A percentile compares a stretch with the other conserved stretches of the same genome.
Conservation (phyloP, 164 flowering plant genomes). For the Tinospora cordifolia region DNA sequence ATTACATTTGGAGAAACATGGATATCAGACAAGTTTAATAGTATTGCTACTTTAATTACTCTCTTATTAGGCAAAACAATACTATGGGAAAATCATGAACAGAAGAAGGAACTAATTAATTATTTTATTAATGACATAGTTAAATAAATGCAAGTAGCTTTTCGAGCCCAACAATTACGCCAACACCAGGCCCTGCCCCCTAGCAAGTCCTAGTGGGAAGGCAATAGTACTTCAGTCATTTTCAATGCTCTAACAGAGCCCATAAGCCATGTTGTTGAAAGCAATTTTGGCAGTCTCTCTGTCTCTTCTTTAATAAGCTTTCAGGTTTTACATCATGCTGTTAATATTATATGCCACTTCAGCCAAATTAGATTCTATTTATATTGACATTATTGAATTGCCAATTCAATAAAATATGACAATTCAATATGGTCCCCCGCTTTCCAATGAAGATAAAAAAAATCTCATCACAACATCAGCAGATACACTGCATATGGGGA, state of each 20-base stretch:
- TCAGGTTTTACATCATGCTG: not conserved
- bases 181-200: not conserved
- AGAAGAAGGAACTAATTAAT: too few species aligned
- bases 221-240: too few species aligned
- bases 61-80: not conserved
- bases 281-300: not conserved
- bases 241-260: too few species aligned
- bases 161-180: not conserved
- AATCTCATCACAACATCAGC: not conserved
- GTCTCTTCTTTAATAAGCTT: not conserved
- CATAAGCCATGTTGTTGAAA: too few species aligned
- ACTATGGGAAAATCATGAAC: too few species aligned
- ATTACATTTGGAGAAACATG: not conserved
- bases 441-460: not conserved
- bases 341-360: too few species aligned
- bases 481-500: not conserved
- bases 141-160: not conserved
- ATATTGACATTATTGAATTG: too few species aligned
- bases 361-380: too few species aligned
- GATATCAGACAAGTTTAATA: not conserved
- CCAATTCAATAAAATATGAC: not conserved
- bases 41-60: not conserved
- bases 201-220: not conserved
- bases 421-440: not conserved
- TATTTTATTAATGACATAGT: not conserved